These are phyloP conservation scores for Mucor sp. DNA, from an alignment of 371 early-diverging fungal genomes.

Conservation along the genomic window DNA sequence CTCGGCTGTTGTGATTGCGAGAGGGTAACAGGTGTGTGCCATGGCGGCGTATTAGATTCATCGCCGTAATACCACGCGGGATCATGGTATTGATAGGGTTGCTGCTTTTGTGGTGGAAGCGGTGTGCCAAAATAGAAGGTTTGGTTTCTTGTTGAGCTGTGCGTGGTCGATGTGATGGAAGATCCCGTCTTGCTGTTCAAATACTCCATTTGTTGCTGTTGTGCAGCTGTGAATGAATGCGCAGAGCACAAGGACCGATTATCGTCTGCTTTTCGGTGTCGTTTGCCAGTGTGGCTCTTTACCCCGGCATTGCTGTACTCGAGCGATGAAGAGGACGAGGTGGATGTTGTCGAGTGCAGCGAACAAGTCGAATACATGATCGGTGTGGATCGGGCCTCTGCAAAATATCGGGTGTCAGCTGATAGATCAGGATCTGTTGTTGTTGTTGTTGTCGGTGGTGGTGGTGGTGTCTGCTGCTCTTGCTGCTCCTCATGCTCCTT, in stretches of 20 bases:
- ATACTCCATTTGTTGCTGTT: not conserved
- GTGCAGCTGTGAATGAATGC: not conserved
- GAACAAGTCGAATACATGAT: slow-evolving; percentile 2
- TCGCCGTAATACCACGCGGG: not conserved
- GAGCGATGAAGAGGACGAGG: not conserved
- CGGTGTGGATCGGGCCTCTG: slow-evolving; percentile 11
- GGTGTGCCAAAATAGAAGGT: slow-evolving; percentile 10
- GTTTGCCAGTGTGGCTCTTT: not conserved
- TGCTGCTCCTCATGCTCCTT: not conserved
- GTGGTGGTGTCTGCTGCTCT: not conserved
- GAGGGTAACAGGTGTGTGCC: not conserved
- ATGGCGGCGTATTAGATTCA: not conserved
- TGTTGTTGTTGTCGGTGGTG: not conserved
- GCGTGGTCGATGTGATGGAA: not conserved
- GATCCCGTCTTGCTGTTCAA: not conserved
- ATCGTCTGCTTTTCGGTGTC: not conserved
- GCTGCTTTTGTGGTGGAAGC: not conserved
- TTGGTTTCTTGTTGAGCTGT: not conserved
- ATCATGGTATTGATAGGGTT: slow-evolving; percentile 9
- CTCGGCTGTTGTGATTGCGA: not conserved
- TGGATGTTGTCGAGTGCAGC: not conserved
- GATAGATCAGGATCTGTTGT: slow-evolving; percentile 1
- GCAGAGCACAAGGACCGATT: slow-evolving; percentile 5
- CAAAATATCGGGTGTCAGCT: not conserved
- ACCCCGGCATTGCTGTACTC: not conserved